A percentile compares a stretch with the other conserved stretches of the same genome.
phyloP scores from a whole-genome alignment of 2,329 filamentous ascomycete species.

The Alternaria tenuissima region DNA sequence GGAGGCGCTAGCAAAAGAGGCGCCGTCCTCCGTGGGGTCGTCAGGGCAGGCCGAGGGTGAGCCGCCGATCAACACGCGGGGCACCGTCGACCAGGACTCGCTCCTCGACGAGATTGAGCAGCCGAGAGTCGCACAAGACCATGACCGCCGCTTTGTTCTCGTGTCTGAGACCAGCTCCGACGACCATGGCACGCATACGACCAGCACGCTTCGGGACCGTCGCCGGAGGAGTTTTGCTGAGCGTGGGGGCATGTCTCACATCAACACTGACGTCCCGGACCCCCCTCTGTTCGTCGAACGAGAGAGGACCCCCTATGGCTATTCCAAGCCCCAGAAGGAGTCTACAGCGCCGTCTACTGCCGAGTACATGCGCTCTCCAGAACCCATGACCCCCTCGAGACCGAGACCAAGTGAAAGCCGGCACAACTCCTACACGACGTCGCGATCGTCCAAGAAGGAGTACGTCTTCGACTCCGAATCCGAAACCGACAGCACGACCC shows the following conservation, averaged over 20 bases:
- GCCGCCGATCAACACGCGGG: conserved; percentile 68
- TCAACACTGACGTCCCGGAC: conserved; percentile 48
- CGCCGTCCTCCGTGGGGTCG: conserved; percentile 50
- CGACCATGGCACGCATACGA: conserved; percentile 9
- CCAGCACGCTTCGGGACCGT: conserved; percentile 17
- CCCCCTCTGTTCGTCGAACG: conserved; percentile 53
- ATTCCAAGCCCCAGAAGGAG: conserved; percentile 49
- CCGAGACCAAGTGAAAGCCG: conserved; percentile 34
- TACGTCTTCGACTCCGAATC: conserved; percentile 45
- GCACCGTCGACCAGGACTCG: conserved; percentile 72
- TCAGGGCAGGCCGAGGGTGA: conserved; percentile 52
- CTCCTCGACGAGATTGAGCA: conserved; percentile 68
- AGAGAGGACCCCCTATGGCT: conserved; percentile 57
- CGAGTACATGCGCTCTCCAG: conserved; percentile 59
- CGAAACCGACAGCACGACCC: conserved; percentile 37
- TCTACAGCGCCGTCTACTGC: conserved; percentile 45
- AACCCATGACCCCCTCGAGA: conserved; percentile 54
- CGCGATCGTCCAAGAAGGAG: conserved; percentile 30
- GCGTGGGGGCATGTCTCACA: conserved; percentile 43
- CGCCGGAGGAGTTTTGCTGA: conserved; percentile 46
- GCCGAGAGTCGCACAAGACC: conserved; percentile 47
- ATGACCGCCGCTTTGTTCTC: conserved; percentile 72
- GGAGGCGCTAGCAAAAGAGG: conserved; percentile 69
- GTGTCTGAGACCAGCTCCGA: conserved; percentile 50
- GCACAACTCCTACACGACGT: conserved; percentile 31